phyloP scores from a whole-genome alignment of 768 basidiomycete genomes.

The Auricularia sp. region DNA sequence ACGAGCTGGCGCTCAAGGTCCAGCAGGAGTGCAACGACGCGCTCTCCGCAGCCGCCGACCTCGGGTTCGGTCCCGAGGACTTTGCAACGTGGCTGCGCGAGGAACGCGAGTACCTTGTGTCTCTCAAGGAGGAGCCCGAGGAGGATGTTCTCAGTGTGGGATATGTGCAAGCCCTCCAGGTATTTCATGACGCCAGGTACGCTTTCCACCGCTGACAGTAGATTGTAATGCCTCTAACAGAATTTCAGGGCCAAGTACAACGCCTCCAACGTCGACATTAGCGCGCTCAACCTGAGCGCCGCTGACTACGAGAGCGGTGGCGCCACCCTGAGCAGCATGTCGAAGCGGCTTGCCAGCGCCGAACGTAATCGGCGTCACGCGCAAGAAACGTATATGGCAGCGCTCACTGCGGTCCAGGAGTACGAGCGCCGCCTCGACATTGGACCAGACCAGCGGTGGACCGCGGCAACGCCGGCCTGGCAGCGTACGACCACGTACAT shows the following conservation, averaged over 20 bases:
- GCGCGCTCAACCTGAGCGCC: too few relatives aligned
- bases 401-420: neutral
- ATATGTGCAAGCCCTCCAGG: constrained; percentile 10
- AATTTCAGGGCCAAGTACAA: neutral
- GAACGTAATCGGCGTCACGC: neutral
- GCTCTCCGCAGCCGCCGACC: neutral
- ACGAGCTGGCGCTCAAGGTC: constrained; percentile 4
- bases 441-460: neutral
- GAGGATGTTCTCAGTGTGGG: constrained; percentile 5
- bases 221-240: neutral
- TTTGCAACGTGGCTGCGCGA: constrained; percentile 8
- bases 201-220: neutral
- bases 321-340: too few relatives aligned
- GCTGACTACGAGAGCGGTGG: too few relatives aligned
- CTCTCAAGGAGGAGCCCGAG: constrained; percentile 9
- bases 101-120: constrained; percentile 7
- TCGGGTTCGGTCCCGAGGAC: constrained; percentile 4
- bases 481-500: neutral
- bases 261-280: neutral
- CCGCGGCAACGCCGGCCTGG: neutral
- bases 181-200: constrained; percentile 4
- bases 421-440: neutral
- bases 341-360: neutral
- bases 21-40: neutral
- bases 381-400: neutral